Conservation (phyloP, 495 filamentous ascomycete genomes). For the Neurospora tetrasperma region DNA sequence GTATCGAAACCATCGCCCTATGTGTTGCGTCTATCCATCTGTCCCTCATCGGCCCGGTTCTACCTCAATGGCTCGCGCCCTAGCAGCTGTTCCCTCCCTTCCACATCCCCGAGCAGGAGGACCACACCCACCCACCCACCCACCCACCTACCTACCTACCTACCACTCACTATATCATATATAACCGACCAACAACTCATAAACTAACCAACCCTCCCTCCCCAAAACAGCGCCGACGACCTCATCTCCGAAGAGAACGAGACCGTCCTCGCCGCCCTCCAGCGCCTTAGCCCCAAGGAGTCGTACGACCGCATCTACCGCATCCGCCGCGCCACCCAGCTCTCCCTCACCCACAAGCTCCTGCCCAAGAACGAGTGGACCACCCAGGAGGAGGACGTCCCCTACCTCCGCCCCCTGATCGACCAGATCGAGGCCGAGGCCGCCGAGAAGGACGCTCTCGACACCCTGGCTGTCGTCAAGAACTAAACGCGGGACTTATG, state of each 20-base stretch:
- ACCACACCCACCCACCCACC: background rate
- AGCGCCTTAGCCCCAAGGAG: slow-evolving; percentile 81
- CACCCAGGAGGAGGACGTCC: slow-evolving; percentile 33
- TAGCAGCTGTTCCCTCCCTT: background rate
- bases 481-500: slow-evolving; percentile 4
- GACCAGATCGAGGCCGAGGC: slow-evolving; percentile 52
- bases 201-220: slow-evolving; percentile 1
- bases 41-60: background rate
- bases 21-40: background rate
- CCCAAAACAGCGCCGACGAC: slow-evolving; percentile 65
- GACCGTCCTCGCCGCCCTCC: slow-evolving; percentile 71
- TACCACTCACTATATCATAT: background rate
- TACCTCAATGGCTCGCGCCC: background rate
- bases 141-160: background rate
- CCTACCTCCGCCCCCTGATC: slow-evolving; percentile 24
- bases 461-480: slow-evolving; percentile 62
- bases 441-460: slow-evolving; percentile 72
- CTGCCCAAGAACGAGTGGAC: slow-evolving; percentile 77
- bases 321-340: slow-evolving; percentile 89
- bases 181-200: background rate
- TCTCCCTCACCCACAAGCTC: slow-evolving; percentile 59
- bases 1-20: background rate
- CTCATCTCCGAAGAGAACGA: slow-evolving; percentile 86
- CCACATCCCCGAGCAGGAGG: background rate
- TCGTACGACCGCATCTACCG: slow-evolving; percentile 95